Conservation (phyloP, 1,284 basidiomycete genomes). For the Apiotrichum montevideense region DNA sequence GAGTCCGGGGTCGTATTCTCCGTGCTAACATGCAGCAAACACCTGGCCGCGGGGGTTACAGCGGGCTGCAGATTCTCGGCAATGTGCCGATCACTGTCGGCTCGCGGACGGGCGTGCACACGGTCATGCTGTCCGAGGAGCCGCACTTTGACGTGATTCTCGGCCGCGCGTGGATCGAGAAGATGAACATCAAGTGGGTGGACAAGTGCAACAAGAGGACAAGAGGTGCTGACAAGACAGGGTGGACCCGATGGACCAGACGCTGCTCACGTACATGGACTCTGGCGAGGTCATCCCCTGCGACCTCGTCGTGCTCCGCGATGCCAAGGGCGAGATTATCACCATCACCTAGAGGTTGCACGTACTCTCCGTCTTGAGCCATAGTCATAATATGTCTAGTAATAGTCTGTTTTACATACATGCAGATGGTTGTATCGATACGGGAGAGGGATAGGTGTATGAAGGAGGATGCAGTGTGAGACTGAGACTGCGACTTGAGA, state of each 20-base stretch:
- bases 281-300: slow-evolving; percentile 89
- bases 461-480: too few relatives aligned
- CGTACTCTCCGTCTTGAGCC: background rate
- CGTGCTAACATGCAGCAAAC: slow-evolving; percentile 20
- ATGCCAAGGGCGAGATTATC: slow-evolving; percentile 71
- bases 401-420: background rate
- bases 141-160: slow-evolving; percentile 95
- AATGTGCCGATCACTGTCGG: slow-evolving; percentile 61
- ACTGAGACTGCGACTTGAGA: too few relatives aligned
- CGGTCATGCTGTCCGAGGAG: slow-evolving; percentile 73
- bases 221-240: slow-evolving; percentile 28
- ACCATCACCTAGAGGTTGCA: slow-evolving; percentile 59
- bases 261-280: slow-evolving; percentile 81
- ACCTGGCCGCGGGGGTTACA: slow-evolving; percentile 42
- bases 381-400: background rate
- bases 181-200: slow-evolving; percentile 63
- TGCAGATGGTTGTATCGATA: background rate
- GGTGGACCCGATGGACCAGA: slow-evolving; percentile 74
- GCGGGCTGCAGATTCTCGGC: slow-evolving; percentile 56
- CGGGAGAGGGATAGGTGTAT: too few relatives aligned
- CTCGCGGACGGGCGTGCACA: slow-evolving; percentile 49
- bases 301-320: slow-evolving; percentile 76
- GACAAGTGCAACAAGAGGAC: too few relatives aligned
- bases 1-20: background rate
- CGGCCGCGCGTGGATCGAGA: slow-evolving; percentile 89